These are phyloP conservation scores for Haplographium delicatum DNA, from an alignment of 495 filamentous ascomycete genomes.

Conservation along the genomic window DNA sequence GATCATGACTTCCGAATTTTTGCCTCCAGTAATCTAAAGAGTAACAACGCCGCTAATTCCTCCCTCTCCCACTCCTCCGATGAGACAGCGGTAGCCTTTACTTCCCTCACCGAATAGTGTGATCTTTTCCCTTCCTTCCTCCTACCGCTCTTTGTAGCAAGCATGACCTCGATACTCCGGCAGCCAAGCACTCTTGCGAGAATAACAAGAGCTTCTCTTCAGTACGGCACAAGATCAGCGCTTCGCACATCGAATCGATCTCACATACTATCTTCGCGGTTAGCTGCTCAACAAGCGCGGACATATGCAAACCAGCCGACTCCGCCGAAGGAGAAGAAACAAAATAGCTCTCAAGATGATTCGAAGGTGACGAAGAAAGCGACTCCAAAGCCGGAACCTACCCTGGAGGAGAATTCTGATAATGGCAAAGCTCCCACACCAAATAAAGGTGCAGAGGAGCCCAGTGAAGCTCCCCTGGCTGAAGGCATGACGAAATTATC, in stretches of 20 bases:
- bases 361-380: constrained; percentile 24
- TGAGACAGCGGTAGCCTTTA: constrained; percentile 10
- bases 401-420: constrained; percentile 40
- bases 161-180: constrained; percentile 38
- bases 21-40: constrained; percentile 1
- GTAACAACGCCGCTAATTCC: background rate
- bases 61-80: constrained; percentile 2
- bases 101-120: constrained; percentile 6
- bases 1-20: constrained; percentile 17
- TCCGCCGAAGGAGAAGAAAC: constrained; percentile 37
- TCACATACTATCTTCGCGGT: constrained; percentile 38
- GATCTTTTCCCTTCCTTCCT: background rate
- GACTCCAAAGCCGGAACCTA: constrained; percentile 33
- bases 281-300: constrained; percentile 44
- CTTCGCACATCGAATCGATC: constrained; percentile 31
- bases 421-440: constrained; percentile 35
- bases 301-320: constrained; percentile 53
- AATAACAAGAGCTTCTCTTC: constrained; percentile 50
- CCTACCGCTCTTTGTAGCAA: constrained; percentile 15
- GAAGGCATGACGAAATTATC: constrained; percentile 31
- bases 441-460: constrained; percentile 13
- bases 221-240: constrained; percentile 37
- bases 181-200: constrained; percentile 58
- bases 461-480: constrained; percentile 14
- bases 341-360: constrained; percentile 23